Percentiles rank a stretch among this genome's conserved stretches.
Evolutionary conservation across 78 protist species (phyloP).

Genomic region (Monosiga brevicollis): DNA sequence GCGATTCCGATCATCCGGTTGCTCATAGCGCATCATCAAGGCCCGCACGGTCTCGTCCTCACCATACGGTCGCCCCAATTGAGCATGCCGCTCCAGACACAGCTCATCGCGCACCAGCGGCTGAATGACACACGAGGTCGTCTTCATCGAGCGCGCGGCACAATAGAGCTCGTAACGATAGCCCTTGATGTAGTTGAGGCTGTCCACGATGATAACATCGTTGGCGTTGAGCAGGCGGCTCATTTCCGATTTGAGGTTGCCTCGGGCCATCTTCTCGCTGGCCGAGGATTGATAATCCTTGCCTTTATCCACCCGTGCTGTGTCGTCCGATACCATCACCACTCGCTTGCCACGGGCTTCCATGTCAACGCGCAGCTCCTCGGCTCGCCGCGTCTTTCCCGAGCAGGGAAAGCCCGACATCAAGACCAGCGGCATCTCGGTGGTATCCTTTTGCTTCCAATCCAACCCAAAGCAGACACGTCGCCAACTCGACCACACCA

Average conservation of each 20-base stretch:
- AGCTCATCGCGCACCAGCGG: conserved; percentile 12
- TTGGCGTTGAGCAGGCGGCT: conserved; percentile 36
- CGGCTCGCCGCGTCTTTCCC: conserved; percentile 33
- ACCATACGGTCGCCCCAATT: not conserved
- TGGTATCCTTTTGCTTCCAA: too few relatives aligned
- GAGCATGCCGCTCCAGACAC: not conserved
- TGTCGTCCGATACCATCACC: not conserved
- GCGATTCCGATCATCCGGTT: conserved; percentile 36
- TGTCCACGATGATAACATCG: conserved; percentile 50
- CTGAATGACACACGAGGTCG: conserved; percentile 41
- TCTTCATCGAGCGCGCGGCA: conserved; percentile 45
- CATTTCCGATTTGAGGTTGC: conserved; percentile 40
- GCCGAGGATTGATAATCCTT: conserved; percentile 10
- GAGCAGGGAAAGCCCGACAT: conserved; percentile 28
- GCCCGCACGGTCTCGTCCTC: conserved; percentile 15
- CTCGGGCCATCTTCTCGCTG: conserved; percentile 54
- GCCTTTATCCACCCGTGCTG: not conserved
- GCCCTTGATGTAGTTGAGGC: conserved; percentile 75
- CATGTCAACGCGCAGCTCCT: not conserved
- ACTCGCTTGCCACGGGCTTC: not conserved
- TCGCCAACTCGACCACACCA: too few relatives aligned
- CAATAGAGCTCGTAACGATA: conserved; percentile 67
- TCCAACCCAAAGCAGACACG: too few relatives aligned
- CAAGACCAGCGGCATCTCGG: conserved; percentile 40
- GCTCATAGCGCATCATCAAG: conserved; percentile 40